Conservation (phyloP, 2,329 filamentous ascomycete genomes). For the Magnaporthiopsis incrustans region DNA sequence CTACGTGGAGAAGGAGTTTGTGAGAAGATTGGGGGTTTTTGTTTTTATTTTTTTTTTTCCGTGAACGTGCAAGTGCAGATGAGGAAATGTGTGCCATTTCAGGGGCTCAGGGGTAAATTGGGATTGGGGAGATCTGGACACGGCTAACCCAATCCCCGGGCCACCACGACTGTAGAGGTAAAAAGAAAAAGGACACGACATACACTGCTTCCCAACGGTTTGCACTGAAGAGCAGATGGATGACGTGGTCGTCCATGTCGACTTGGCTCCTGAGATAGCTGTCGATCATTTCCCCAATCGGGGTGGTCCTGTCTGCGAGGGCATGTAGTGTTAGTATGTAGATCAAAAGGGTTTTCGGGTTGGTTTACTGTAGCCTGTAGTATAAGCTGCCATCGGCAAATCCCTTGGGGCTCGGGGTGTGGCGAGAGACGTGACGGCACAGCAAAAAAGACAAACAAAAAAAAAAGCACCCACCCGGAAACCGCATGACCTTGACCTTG, state of each 20-base stretch:
- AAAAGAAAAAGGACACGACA: constrained; percentile 18
- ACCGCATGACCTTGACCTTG: constrained; percentile 45
- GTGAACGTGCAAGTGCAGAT: too few relatives aligned
- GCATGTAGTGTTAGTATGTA: neutral
- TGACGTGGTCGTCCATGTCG: constrained; percentile 77
- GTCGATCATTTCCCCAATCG: constrained; percentile 83
- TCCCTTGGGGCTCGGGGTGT: neutral
- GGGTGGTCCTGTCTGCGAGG: constrained; percentile 63
- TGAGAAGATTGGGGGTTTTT: too few relatives aligned
- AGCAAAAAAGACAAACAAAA: neutral
- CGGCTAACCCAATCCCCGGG: too few relatives aligned
- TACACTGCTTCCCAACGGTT: constrained; percentile 76
- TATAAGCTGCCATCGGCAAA: too few relatives aligned
- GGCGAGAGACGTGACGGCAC: neutral
- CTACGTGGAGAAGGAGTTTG: constrained; percentile 22
- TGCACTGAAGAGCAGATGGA: constrained; percentile 83
- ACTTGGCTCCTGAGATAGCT: constrained; percentile 65
- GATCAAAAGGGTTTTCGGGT: too few relatives aligned
- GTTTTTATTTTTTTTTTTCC: too few relatives aligned
- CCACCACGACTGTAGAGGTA: too few relatives aligned
- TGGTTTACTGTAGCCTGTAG: too few relatives aligned
- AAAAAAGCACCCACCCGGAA: constrained; percentile 39
- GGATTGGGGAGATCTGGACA: neutral
- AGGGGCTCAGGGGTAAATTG: neutral
- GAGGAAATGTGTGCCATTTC: neutral